Percentiles rank a stretch among this genome's conserved stretches.
Evolutionary conservation across 1,284 basidiomycete genomes (phyloP).

Genomic region (Pseudozyma pruni): DNA sequence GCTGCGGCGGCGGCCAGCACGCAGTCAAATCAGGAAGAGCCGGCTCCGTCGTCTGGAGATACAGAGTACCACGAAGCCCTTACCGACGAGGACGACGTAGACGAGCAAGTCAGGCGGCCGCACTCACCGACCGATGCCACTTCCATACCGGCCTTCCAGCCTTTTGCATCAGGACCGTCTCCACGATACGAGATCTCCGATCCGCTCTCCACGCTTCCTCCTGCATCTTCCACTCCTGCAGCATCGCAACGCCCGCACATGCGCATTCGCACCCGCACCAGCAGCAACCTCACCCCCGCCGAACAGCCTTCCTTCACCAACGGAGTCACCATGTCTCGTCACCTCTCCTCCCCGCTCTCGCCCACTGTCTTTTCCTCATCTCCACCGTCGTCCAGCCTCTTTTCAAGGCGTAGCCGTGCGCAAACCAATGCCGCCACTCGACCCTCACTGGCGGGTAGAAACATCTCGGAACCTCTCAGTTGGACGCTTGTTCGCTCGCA

Average conservation of each 20-base stretch:
- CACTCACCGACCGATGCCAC: constrained; percentile 2
- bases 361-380: constrained; percentile 4
- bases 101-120: neutral
- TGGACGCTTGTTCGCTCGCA: constrained; percentile 41
- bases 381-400: neutral
- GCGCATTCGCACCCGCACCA: constrained; percentile 4
- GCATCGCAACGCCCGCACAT: neutral
- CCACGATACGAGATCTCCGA: constrained; percentile 22
- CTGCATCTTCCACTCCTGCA: neutral
- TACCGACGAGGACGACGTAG: constrained; percentile 6
- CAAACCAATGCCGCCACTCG: constrained; percentile 7
- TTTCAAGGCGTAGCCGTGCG: constrained; percentile 11
- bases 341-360: constrained; percentile 21
- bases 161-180: constrained; percentile 12
- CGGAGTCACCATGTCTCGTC: constrained; percentile 26
- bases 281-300: constrained; percentile 2
- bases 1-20: neutral
- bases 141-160: neutral
- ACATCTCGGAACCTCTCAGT: constrained; percentile 44
- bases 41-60: neutral
- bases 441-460: constrained; percentile 7
- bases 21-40: neutral
- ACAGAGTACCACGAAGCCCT: neutral
- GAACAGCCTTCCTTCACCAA: constrained; percentile 11
- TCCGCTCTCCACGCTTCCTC: constrained; percentile 2